phyloP scores from a whole-genome alignment of 2,329 filamentous ascomycete species.

The Phialophora expanda region DNA sequence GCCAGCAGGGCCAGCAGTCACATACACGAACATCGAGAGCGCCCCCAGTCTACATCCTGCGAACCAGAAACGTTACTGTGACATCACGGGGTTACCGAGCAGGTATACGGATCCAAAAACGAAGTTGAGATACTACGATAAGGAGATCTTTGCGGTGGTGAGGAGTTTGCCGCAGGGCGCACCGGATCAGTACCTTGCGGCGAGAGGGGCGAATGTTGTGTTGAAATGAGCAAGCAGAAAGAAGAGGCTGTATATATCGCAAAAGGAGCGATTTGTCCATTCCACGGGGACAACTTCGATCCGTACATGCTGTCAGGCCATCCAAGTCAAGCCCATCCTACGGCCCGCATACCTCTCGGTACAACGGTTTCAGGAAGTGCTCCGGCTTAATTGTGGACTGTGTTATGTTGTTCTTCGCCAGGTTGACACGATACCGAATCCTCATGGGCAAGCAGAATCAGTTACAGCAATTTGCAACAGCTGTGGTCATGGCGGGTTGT shows the following conservation, averaged over 20 bases:
- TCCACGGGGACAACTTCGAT: not conserved
- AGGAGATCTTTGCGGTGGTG: slow-evolving; percentile 86
- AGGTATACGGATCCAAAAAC: slow-evolving; percentile 96
- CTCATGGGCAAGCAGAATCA: slow-evolving; percentile 65
- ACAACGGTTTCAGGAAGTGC: slow-evolving; percentile 81
- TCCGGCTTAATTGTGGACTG: slow-evolving; percentile 96
- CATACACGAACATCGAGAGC: slow-evolving; percentile 96
- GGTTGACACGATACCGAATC: slow-evolving; percentile 79
- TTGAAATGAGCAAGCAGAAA: slow-evolving; percentile 68
- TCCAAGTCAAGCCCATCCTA: slow-evolving; percentile 97
- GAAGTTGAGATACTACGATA: slow-evolving; percentile 87
- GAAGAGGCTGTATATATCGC: not conserved
- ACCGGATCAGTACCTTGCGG: slow-evolving; percentile 86
- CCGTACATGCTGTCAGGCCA: slow-evolving; percentile 69
- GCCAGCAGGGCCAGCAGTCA: slow-evolving; percentile 67
- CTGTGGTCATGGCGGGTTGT: slow-evolving; percentile 57
- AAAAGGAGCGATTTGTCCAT: slow-evolving; percentile 2
- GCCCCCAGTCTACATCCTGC: slow-evolving; percentile 81
- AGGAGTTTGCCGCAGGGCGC: slow-evolving; percentile 79
- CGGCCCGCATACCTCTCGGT: slow-evolving; percentile 79
- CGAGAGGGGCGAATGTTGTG: slow-evolving; percentile 88
- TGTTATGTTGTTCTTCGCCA: slow-evolving; percentile 75
- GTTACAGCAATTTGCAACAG: slow-evolving; percentile 60
- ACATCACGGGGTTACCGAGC: slow-evolving; percentile 90
- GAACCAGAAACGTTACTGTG: slow-evolving; percentile 88